phyloP scores from a whole-genome alignment of 2,329 filamentous ascomycete genomes.

The Curvularia hawaiiensis region DNA sequence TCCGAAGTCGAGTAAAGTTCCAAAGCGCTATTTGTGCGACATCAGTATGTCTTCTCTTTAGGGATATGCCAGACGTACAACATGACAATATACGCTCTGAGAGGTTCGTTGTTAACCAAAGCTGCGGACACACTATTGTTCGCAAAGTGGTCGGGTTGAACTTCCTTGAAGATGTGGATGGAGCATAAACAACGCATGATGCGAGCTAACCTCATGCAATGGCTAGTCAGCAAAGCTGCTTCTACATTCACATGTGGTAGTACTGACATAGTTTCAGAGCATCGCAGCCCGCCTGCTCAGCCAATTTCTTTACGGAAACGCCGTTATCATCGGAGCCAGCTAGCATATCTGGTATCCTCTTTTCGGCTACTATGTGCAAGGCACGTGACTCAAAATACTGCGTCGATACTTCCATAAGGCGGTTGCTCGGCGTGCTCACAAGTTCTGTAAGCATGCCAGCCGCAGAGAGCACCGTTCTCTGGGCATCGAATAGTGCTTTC shows the following conservation, averaged over 20 bases:
- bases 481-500: slow-evolving; percentile 45
- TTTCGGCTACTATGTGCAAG: slow-evolving; percentile 43
- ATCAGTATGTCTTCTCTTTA: not conserved
- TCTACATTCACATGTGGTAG: not conserved
- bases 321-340: slow-evolving; percentile 29
- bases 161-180: slow-evolving; percentile 43
- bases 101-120: slow-evolving; percentile 43
- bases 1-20: slow-evolving; percentile 44
- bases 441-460: slow-evolving; percentile 45
- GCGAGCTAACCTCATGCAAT: slow-evolving; percentile 30
- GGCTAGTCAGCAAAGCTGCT: not conserved
- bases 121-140: slow-evolving; percentile 48
- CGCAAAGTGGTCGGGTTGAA: slow-evolving; percentile 36
- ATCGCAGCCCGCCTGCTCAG: slow-evolving; percentile 35
- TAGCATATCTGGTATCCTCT: slow-evolving; percentile 44
- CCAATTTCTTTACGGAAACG: slow-evolving; percentile 30
- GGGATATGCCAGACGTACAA: slow-evolving; percentile 31
- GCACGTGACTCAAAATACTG: slow-evolving; percentile 46
- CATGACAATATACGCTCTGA: slow-evolving; percentile 45
- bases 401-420: slow-evolving; percentile 42
- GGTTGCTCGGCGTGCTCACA: slow-evolving; percentile 38
- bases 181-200: slow-evolving; percentile 46
- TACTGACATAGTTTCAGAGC: slow-evolving; percentile 29
- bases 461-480: slow-evolving; percentile 39
- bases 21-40: slow-evolving; percentile 24